Conservation (phyloP, 345 rosid species). For the Capsella bursapastoris region DNA sequence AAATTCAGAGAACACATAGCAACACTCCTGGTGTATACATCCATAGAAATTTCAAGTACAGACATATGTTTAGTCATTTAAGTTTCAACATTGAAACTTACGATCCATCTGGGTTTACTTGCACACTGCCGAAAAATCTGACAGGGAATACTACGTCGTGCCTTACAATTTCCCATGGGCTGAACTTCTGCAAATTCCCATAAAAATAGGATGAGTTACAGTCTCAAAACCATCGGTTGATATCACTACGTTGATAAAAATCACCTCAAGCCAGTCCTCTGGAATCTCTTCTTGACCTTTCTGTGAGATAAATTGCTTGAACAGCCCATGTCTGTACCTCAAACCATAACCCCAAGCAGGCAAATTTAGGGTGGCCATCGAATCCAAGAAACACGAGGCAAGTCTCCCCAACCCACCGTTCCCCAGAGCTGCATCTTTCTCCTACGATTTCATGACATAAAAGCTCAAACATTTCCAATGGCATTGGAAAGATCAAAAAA, state of each 20-base stretch:
- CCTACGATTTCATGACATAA: constrained; percentile 52
- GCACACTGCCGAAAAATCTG: constrained; percentile 82
- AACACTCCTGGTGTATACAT: neutral
- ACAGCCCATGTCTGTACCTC: constrained; percentile 91
- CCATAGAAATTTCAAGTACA: neutral
- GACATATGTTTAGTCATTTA: constrained; percentile 14
- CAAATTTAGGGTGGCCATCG: constrained; percentile 93
- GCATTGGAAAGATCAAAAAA: neutral
- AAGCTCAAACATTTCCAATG: constrained; percentile 25
- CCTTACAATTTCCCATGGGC: constrained; percentile 99
- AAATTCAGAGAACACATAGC: constrained; percentile 3
- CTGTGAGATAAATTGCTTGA: constrained; percentile 82
- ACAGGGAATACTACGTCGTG: constrained; percentile 87
- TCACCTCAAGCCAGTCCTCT: constrained; percentile 99
- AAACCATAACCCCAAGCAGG: constrained; percentile 99
- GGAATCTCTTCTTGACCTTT: constrained; percentile 95
- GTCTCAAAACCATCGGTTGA: constrained; percentile 28
- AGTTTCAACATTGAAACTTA: constrained; percentile 52
- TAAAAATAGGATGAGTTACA: constrained; percentile 35
- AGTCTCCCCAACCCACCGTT: constrained; percentile 99
- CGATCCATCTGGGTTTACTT: constrained; percentile 81
- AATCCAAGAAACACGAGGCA: constrained; percentile 95
- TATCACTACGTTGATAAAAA: constrained; percentile 4
- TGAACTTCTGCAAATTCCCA: constrained; percentile 77
- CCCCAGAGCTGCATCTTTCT: constrained; percentile 98